Conservation (phyloP, 2,329 filamentous ascomycete species). For the Phaeosphaeria sp. region DNA sequence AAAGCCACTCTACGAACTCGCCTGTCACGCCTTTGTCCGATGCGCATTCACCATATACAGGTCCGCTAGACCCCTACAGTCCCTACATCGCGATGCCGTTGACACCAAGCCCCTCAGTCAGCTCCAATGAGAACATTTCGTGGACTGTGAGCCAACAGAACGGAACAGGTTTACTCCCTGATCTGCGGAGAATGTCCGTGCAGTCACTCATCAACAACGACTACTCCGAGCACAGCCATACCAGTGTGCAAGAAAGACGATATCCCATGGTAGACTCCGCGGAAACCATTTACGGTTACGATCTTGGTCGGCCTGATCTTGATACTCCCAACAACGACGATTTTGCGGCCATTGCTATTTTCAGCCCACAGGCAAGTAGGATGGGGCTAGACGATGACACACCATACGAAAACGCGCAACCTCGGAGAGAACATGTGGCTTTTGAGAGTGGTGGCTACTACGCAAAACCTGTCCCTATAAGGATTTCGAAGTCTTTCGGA, state of each 20-base stretch:
- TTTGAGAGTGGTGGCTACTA: conserved; percentile 73
- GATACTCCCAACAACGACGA: conserved; percentile 78
- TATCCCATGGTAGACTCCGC: conserved; percentile 39
- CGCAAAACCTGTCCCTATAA: conserved; percentile 69
- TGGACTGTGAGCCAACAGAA: conserved; percentile 27
- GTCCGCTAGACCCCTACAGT: conserved; percentile 49
- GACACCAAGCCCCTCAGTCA: conserved; percentile 52
- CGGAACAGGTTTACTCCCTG: conserved; percentile 46
- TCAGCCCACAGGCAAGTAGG: conserved; percentile 40
- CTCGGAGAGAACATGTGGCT: conserved; percentile 57
- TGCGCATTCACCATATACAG: conserved; percentile 48
- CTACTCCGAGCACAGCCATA: conserved; percentile 14
- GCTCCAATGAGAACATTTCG: conserved; percentile 38
- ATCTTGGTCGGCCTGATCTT: conserved; percentile 71
- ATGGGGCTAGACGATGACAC: conserved; percentile 43
- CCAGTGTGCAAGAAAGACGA: conserved; percentile 53
- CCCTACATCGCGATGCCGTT: conserved; percentile 53
- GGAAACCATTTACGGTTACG: conserved; percentile 69
- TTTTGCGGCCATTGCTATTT: conserved; percentile 63
- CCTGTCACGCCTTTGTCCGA: conserved; percentile 32
- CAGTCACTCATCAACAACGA: conserved; percentile 62
- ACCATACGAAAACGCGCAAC: conserved; percentile 41
- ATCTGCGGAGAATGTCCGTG: conserved; percentile 65
- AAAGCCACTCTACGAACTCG: conserved; percentile 33
- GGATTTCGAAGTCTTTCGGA: conserved; percentile 63